Base-by-base conservation (phyloP, 2,329 filamentous ascomycete species). In the Talaromyces sp. region DNA sequence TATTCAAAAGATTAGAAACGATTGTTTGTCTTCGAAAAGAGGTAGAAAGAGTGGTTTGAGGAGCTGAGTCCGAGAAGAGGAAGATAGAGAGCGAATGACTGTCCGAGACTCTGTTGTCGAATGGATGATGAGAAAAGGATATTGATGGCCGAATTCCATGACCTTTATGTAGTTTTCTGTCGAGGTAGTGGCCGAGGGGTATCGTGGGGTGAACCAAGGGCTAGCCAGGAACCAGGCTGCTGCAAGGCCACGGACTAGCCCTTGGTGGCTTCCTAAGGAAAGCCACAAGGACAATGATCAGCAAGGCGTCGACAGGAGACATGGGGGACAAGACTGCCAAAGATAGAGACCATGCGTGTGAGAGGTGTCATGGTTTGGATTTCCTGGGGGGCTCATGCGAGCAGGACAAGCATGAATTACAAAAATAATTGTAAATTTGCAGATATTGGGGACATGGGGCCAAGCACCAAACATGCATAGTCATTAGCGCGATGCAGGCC, bases 181-280 rank as follows among this genome's bases (percentile, higher is more conserved):
- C 16, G 10, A 14, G 24, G 24, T 20, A 10, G n/a, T 43, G 19
- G 14, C 43, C 48, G 52, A 54, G 53, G 40, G 51, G 51, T 16
- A 56, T 52, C 32, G 20, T 47, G 47, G 51, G 49, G 49, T 54
- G 52, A 51, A 33, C 43, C 48, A 56, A 58, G 54, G 60, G 52
- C 56, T 43, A 51, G 32, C 16, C 54, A 57, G 49, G 51, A 54
- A 51, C 49, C 49, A 56, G 44, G 37, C 48, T 53, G 48, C 58
- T 63, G 62, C 62, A 64, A 64, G 62, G 62, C 49, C 48, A 61
- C 39, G 33, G 41, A 43, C 45, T 61, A 57, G 49, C 58, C 59
- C 61, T 56, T 59, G 52, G 54, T 57, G 54, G 58, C 47, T 54
- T 52, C 32, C 32, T 51, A 35, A 27, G 7, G 44, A 50, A 51